These are phyloP conservation scores for Botrytis hyacinthi DNA, from an alignment of 2,329 filamentous ascomycete genomes.

Conservation along the genomic window DNA sequence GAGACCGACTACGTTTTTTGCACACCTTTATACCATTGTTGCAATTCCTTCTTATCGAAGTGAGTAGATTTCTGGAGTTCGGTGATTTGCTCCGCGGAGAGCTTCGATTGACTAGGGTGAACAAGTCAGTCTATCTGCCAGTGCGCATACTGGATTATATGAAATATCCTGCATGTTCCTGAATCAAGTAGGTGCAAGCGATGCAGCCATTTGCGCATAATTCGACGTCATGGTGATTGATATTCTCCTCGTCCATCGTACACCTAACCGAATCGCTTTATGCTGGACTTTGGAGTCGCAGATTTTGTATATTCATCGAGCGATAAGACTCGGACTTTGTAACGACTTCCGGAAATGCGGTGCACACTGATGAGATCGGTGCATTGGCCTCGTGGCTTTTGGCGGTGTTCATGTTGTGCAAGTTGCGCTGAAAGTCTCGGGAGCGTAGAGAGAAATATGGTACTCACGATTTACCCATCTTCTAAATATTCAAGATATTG, in stretches of 20 bases:
- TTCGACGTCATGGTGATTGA: background rate
- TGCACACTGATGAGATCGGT: slow-evolving; percentile 1
- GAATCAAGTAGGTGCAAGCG: background rate
- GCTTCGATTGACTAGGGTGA: slow-evolving; percentile 82
- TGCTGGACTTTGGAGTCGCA: background rate
- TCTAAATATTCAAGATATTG: slow-evolving; percentile 17
- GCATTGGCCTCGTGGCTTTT: slow-evolving; percentile 15
- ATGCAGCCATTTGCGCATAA: background rate
- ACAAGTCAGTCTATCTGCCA: slow-evolving; percentile 14
- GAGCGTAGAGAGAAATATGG: slow-evolving; percentile 5
- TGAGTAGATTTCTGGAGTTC: slow-evolving; percentile 97
- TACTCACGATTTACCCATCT: slow-evolving; percentile 26
- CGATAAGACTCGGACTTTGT: background rate
- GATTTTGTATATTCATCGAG: background rate
- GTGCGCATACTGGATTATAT: background rate
- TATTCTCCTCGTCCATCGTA: background rate
- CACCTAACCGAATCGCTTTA: background rate
- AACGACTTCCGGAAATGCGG: slow-evolving; percentile 1
- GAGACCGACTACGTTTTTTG: slow-evolving; percentile 21
- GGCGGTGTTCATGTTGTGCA: slow-evolving; percentile 5
- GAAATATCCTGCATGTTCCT: background rate
- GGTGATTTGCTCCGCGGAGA: slow-evolving; percentile 90
- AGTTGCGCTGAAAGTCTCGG: slow-evolving; percentile 6
- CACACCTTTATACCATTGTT: slow-evolving; percentile 99
- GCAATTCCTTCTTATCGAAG: slow-evolving; percentile 99